Percentiles rank a stretch among this genome's conserved stretches.
phyloP scores from a whole-genome alignment of 2,329 filamentous ascomycete genomes.

The Thelonectria rubi region DNA sequence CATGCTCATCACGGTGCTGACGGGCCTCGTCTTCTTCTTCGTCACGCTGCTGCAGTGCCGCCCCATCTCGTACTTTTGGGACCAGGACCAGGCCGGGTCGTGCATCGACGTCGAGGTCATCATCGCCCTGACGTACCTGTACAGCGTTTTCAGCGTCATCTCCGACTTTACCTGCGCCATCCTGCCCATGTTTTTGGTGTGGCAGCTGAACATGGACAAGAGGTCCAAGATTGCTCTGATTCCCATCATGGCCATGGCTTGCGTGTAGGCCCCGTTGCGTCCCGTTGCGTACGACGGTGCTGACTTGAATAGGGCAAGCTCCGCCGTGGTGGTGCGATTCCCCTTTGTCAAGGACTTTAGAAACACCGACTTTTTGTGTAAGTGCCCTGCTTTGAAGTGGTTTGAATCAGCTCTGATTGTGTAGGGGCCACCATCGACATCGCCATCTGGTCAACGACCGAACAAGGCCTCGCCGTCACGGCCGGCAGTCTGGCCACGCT shows the following conservation, averaged over 20 bases:
- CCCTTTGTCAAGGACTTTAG: conserved; percentile 50
- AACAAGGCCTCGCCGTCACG: conserved; percentile 58
- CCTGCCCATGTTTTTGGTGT: conserved; percentile 63
- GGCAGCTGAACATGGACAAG: conserved; percentile 62
- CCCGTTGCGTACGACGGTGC: neutral
- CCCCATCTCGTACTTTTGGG: conserved; percentile 54
- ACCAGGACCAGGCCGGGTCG: conserved; percentile 44
- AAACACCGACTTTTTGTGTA: conserved; percentile 56
- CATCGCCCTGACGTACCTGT: conserved; percentile 61
- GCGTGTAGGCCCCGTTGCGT: conserved; percentile 49
- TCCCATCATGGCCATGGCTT: conserved; percentile 64
- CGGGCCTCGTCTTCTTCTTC: conserved; percentile 53
- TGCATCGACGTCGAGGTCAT: conserved; percentile 56
- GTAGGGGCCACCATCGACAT: conserved; percentile 52
- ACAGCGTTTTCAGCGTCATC: conserved; percentile 59
- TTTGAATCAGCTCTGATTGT: conserved; percentile 10
- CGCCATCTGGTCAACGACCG: conserved; percentile 59
- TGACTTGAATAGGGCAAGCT: conserved; percentile 51
- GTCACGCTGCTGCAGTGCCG: conserved; percentile 53
- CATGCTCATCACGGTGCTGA: conserved; percentile 48
- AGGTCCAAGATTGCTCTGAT: conserved; percentile 62
- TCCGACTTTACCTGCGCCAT: conserved; percentile 63
- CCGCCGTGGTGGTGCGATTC: conserved; percentile 54
- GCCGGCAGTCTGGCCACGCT: conserved; percentile 59
- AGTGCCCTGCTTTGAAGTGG: conserved; percentile 22